phyloP scores from a whole-genome alignment of 345 rosid species.

The Geranium brycei region DNA sequence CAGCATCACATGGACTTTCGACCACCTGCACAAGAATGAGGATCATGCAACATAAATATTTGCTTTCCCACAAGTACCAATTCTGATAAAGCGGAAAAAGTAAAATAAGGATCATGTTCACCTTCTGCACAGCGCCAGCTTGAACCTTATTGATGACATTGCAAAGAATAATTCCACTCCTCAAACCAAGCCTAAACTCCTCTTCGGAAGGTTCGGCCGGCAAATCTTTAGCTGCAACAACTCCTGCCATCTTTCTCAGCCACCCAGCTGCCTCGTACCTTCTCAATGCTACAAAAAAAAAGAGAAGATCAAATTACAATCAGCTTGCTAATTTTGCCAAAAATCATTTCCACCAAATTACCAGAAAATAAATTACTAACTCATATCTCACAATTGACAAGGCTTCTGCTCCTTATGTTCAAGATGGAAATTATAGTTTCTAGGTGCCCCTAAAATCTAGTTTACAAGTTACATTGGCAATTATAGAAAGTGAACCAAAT shows the following conservation, averaged over 20 bases:
- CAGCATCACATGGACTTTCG: slow-evolving; percentile 67
- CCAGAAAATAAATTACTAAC: background rate
- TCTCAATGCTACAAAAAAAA: slow-evolving; percentile 29
- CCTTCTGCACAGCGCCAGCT: slow-evolving; percentile 72
- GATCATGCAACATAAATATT: too few species aligned
- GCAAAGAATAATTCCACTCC: slow-evolving; percentile 80
- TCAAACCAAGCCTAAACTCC: slow-evolving; percentile 67
- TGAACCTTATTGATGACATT: slow-evolving; percentile 70
- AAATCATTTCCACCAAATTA: background rate
- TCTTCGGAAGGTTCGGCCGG: slow-evolving; percentile 84
- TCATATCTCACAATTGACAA: too few species aligned
- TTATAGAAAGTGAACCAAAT: too few species aligned
- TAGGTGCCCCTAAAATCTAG: too few species aligned
- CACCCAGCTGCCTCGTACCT: slow-evolving; percentile 73
- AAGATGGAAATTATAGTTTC: too few species aligned
- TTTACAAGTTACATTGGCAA: too few species aligned
- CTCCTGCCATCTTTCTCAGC: slow-evolving; percentile 72
- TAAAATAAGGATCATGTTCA: slow-evolving; percentile 3
- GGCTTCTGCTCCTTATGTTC: too few species aligned
- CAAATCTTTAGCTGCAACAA: slow-evolving; percentile 66
- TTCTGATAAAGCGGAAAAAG: too few species aligned
- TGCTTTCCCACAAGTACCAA: too few species aligned
- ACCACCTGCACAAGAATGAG: slow-evolving; percentile 40
- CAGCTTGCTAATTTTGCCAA: background rate
- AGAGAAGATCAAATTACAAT: background rate